Evolutionary conservation across 306 rosid genomes (phyloP).

Genomic region (Acacia melanoxylon): DNA sequence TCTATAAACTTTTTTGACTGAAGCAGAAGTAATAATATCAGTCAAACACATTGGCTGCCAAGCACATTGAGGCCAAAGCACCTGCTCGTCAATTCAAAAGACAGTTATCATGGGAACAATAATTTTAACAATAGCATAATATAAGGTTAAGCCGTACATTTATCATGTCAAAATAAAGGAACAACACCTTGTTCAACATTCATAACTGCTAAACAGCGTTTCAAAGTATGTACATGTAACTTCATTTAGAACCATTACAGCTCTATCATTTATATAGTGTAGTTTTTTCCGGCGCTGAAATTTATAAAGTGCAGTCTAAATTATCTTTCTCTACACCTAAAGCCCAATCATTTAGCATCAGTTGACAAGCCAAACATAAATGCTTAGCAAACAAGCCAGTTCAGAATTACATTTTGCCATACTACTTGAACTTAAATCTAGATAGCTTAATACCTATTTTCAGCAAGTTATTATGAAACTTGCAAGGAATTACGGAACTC

Average conservation of each 20-base stretch:
- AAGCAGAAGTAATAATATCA: slow-evolving; percentile 70
- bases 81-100: slow-evolving; percentile 54
- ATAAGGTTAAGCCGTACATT: not conserved
- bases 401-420: no score
- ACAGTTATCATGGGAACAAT: slow-evolving; percentile 9
- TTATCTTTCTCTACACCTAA: no score
- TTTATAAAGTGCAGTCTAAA: no score
- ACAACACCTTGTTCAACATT: not conserved
- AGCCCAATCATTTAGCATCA: no score
- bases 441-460: no score
- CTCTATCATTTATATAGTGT: no score
- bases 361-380: no score
- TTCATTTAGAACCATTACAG: not conserved
- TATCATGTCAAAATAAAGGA: slow-evolving; percentile 10
- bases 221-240: not conserved
- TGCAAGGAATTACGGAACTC: no score
- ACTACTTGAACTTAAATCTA: no score
- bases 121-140: not conserved
- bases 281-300: no score
- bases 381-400: no score
- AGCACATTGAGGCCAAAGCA: slow-evolving; percentile 78
- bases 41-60: slow-evolving; percentile 87
- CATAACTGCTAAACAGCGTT: not conserved
- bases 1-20: slow-evolving; percentile 77
- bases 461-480: no score